These are phyloP conservation scores for Diaporthe sp. DNA, from an alignment of 2,329 filamentous ascomycete species.

Conservation along the genomic window DNA sequence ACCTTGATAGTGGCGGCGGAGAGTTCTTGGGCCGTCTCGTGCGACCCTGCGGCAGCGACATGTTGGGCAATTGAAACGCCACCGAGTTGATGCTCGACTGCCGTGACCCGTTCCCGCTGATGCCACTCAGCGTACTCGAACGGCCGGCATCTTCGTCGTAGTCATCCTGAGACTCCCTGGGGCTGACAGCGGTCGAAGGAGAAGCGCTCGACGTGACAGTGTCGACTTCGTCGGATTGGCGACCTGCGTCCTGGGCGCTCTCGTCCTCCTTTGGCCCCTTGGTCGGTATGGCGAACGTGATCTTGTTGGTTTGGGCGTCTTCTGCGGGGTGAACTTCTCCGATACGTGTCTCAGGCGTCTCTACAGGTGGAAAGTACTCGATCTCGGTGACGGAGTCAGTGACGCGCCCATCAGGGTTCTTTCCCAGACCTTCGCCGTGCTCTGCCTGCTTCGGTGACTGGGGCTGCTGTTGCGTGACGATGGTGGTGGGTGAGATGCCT, in stretches of 20 bases:
- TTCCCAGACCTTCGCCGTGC: slow-evolving; percentile 14
- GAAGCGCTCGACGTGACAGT: slow-evolving; percentile 34
- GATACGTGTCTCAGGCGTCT: not conserved
- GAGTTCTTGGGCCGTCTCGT: slow-evolving; percentile 36
- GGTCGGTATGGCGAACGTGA: slow-evolving; percentile 37
- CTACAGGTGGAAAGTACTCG: slow-evolving; percentile 34
- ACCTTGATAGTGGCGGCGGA: slow-evolving; percentile 33
- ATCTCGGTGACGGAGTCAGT: slow-evolving; percentile 10
- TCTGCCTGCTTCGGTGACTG: slow-evolving; percentile 46
- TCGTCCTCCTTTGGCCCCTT: slow-evolving; percentile 21
- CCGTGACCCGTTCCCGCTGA: slow-evolving; percentile 36
- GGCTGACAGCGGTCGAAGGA: slow-evolving; percentile 33
- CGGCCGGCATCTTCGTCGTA: slow-evolving; percentile 38
- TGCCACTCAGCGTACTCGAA: slow-evolving; percentile 33
- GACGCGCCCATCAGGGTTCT: not conserved
- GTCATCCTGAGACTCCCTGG: slow-evolving; percentile 32
- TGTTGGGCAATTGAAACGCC: slow-evolving; percentile 26
- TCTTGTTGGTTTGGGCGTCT: slow-evolving; percentile 25
- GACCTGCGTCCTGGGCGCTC: not conserved
- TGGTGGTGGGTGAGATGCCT: slow-evolving; percentile 56
- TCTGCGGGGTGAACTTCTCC: not conserved
- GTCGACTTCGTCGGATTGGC: slow-evolving; percentile 29
- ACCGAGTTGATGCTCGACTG: slow-evolving; percentile 22
- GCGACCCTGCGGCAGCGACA: slow-evolving; percentile 26
- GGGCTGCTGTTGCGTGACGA: slow-evolving; percentile 45